Conservation (phyloP, 176 grass and related monocot species). For the Aegilops sharonensis region DNA sequence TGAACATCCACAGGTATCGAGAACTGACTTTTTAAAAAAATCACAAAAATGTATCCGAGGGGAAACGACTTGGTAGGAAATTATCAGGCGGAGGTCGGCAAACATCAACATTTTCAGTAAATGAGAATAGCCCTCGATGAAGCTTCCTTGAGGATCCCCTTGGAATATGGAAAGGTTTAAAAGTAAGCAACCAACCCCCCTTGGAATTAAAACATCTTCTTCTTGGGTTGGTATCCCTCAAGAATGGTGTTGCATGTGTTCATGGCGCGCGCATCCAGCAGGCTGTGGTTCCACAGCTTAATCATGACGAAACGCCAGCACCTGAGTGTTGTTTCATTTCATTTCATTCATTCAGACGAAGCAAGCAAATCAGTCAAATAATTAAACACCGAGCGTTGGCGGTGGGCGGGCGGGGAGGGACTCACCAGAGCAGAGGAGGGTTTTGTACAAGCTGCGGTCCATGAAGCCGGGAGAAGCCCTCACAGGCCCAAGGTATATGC, state of each 20-base stretch:
- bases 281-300: conserved; percentile 92
- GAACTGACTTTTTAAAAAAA: too few relatives aligned
- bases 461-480: conserved; percentile 74
- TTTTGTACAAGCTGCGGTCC: conserved; percentile 54
- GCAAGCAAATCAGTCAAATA: not conserved
- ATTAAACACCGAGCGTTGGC: too few relatives aligned
- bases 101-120: too few relatives aligned
- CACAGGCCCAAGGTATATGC: conserved; percentile 94
- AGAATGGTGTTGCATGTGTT: conserved; percentile 70
- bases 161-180: too few relatives aligned
- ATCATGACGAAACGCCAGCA: conserved; percentile 82
- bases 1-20: too few relatives aligned
- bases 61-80: too few relatives aligned
- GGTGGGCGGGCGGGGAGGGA: not conserved
- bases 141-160: too few relatives aligned
- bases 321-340: conserved; percentile 30
- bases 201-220: not conserved
- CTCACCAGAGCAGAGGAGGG: conserved; percentile 66
- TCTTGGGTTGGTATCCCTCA: conserved; percentile 38
- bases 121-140: too few relatives aligned
- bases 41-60: too few relatives aligned
- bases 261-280: conserved; percentile 74
- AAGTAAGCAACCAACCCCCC: too few relatives aligned
- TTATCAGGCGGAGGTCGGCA: too few relatives aligned
- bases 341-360: not conserved